Conservation (phyloP, 176 grass and related monocot genomes). For the Oryza punctata region DNA sequence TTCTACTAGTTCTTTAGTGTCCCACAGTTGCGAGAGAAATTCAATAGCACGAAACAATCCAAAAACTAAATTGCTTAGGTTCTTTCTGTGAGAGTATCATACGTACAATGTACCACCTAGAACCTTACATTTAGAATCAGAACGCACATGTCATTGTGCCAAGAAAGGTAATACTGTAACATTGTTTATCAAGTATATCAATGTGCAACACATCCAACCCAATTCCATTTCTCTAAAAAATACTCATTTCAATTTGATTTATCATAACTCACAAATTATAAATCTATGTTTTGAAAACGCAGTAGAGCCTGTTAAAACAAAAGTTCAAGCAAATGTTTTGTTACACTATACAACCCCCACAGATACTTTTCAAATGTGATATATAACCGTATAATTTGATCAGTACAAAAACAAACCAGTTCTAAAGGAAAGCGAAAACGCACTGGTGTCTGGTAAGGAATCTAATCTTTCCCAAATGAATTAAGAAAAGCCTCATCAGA, state of each 20-base stretch:
- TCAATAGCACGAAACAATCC: neutral
- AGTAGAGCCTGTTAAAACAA: neutral
- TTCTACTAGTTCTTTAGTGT: neutral
- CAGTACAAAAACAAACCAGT: neutral
- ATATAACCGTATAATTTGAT: neutral
- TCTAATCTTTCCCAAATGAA: neutral
- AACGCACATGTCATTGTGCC: neutral
- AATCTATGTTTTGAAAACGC: neutral
- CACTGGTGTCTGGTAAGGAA: neutral
- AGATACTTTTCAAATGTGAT: neutral
- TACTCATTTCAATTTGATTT: neutral
- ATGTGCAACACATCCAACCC: neutral
- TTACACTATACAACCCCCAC: neutral
- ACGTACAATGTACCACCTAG: neutral
- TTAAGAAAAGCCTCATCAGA: neutral
- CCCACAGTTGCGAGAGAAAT: neutral
- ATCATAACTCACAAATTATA: neutral
- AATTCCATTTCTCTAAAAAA: neutral
- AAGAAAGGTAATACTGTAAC: neutral
- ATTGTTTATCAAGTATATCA: neutral
- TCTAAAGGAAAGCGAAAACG: neutral
- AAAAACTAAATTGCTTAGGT: neutral
- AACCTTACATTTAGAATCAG: neutral
- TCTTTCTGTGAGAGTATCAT: neutral
- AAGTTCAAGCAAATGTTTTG: conserved; percentile 1